Conservation (phyloP, 768 basidiomycete genomes). For the Leccinum imitatum region DNA sequence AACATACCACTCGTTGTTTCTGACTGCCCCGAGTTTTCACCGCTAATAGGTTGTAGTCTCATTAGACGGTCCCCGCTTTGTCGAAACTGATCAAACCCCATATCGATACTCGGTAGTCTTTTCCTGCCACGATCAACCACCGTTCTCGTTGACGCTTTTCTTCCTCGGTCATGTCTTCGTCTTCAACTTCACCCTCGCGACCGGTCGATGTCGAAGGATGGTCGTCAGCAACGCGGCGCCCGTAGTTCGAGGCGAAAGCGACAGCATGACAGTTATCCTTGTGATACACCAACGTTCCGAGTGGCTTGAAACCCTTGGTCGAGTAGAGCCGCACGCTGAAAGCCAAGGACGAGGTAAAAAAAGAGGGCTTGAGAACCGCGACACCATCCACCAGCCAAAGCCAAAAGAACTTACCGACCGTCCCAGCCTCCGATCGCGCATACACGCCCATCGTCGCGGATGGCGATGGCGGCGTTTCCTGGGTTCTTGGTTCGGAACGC, state of each 20-base stretch:
- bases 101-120: conserved; percentile 68
- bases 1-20: conserved; percentile 6
- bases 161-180: conserved; percentile 49
- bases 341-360: background rate
- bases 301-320: conserved; percentile 72
- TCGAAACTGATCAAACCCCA: conserved; percentile 60
- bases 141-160: conserved; percentile 46
- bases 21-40: background rate
- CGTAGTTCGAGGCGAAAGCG: conserved; percentile 53
- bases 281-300: conserved; percentile 85
- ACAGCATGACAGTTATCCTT: conserved; percentile 74
- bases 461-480: conserved; percentile 75
- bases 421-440: conserved; percentile 88
- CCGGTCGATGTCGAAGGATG: background rate
- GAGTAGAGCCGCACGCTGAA: conserved; percentile 80
- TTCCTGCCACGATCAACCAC: conserved; percentile 67
- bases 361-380: background rate
- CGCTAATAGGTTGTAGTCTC: background rate
- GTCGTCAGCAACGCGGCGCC: conserved; percentile 11
- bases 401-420: conserved; percentile 62
- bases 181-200: conserved; percentile 24
- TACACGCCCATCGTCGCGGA: conserved; percentile 72
- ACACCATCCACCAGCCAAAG: background rate
- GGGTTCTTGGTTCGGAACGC: conserved; percentile 67
- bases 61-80: background rate